Conservation (phyloP, 2,329 filamentous ascomycete genomes). For the Pseudofabraea citricarpa region DNA sequence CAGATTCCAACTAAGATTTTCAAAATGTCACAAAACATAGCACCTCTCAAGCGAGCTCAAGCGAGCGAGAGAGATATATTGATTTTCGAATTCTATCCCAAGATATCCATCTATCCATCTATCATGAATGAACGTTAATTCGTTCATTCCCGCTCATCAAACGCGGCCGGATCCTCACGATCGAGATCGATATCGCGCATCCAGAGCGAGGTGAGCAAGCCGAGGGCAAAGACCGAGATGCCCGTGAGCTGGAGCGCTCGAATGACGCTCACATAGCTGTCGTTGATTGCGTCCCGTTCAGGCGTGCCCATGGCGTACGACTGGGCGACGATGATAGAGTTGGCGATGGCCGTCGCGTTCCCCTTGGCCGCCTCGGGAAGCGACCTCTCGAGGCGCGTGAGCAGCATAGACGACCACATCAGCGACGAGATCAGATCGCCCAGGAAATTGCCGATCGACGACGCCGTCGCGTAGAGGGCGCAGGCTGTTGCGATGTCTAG, state of each 20-base stretch:
- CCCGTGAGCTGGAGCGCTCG: not conserved
- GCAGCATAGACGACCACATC: not conserved
- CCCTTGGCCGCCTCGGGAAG: not conserved
- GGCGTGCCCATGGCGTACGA: not conserved
- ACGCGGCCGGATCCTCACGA: conserved; percentile 1
- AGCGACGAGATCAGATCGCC: conserved; percentile 2
- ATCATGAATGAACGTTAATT: too few relatives aligned
- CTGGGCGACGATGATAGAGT: conserved; percentile 5
- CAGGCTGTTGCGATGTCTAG: conserved; percentile 2
- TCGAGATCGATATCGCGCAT: conserved; percentile 4
- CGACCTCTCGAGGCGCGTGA: not conserved
- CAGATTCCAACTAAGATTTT: too few relatives aligned
- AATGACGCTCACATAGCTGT: conserved; percentile 1
- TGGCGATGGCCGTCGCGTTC: conserved; percentile 1
- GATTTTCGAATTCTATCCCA: too few relatives aligned
- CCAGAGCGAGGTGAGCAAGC: not conserved
- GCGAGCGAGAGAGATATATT: too few relatives aligned
- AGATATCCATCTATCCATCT: too few relatives aligned
- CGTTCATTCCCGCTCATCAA: not conserved
- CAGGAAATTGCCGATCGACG: conserved; percentile 3
- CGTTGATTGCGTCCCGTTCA: conserved; percentile 1
- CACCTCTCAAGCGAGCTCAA: too few relatives aligned
- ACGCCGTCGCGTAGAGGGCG: conserved; percentile 1
- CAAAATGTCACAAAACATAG: too few relatives aligned
- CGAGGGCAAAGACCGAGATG: not conserved